Conservation (phyloP, 129 eudicot species). For the Pittosporum tobira region DNA sequence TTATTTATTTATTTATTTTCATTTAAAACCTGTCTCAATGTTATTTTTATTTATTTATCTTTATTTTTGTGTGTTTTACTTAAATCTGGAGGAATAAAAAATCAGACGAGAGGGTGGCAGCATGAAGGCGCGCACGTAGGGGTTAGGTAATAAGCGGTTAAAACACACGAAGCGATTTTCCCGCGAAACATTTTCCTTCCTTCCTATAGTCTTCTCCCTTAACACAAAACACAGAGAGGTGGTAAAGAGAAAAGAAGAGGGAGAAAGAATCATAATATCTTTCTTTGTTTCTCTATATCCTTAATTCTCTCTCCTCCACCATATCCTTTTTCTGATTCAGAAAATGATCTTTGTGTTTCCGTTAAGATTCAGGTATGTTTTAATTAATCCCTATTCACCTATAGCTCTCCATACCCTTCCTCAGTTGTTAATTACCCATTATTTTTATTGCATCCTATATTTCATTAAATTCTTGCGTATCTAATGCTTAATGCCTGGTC, state of each 20-base stretch:
- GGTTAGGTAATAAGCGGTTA: slow-evolving; percentile 22
- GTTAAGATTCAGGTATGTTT: too few species aligned
- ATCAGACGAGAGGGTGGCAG: not conserved
- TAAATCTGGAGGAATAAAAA: too few species aligned
- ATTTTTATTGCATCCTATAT: too few species aligned
- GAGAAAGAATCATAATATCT: slow-evolving; percentile 11
- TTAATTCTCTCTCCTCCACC: not conserved
- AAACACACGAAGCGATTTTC: slow-evolving; percentile 30
- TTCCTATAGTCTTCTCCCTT: not conserved
- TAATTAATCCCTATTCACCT: too few species aligned
- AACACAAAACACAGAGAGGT: not conserved
- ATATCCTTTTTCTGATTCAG: not conserved
- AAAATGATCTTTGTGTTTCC: slow-evolving; percentile 4
- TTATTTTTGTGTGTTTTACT: too few species aligned
- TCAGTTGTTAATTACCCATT: too few species aligned
- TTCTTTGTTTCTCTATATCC: slow-evolving; percentile 8
- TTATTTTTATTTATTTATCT: too few species aligned
- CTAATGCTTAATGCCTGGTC: not conserved
- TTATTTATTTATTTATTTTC: too few species aligned
- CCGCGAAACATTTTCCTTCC: slow-evolving; percentile 29
- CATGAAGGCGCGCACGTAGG: slow-evolving; percentile 24
- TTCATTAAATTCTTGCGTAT: not conserved
- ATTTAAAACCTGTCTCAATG: too few species aligned
- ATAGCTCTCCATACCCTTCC: too few species aligned
- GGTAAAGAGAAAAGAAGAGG: not conserved